These are phyloP conservation scores for Phytopythium aichiense DNA, from an alignment of 352 stramenopile genomes.

Conservation along the genomic window DNA sequence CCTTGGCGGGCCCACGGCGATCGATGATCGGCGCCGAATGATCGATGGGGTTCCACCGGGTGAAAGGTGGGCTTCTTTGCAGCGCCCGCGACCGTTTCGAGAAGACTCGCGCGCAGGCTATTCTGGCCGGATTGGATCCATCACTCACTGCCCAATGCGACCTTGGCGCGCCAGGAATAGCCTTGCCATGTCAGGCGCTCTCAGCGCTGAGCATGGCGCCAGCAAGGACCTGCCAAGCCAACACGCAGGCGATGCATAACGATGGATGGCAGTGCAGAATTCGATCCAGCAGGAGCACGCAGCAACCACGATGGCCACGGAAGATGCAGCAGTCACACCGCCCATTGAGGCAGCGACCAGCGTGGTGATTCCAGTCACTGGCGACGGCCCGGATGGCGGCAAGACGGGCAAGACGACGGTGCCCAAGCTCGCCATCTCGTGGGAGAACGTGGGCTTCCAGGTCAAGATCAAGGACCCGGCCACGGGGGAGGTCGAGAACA, in stretches of 20 bases:
- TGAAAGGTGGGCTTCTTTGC: too few relatives aligned
- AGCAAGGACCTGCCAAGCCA: too few relatives aligned
- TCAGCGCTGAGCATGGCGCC: too few relatives aligned
- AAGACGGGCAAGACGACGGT: constrained; percentile 5
- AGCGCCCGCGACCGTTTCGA: too few relatives aligned
- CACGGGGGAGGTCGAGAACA: constrained; percentile 21
- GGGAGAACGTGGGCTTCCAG: constrained; percentile 25
- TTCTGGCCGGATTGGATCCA: neutral
- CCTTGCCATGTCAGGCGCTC: too few relatives aligned
- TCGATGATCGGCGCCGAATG: too few relatives aligned
- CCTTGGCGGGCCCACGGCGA: too few relatives aligned
- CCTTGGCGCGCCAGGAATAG: too few relatives aligned
- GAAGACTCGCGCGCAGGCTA: too few relatives aligned
- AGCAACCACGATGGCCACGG: neutral
- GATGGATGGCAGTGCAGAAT: neutral
- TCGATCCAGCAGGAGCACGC: neutral
- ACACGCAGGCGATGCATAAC: too few relatives aligned
- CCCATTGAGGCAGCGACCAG: neutral
- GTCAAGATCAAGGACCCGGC: constrained; percentile 24
- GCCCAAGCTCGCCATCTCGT: constrained; percentile 27
- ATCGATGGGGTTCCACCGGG: too few relatives aligned
- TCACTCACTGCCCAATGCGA: too few relatives aligned
- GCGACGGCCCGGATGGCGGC: neutral
- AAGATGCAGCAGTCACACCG: neutral
- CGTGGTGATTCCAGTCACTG: neutral